Evolutionary conservation across 2,329 filamentous ascomycete genomes (phyloP).

Genomic region (Cercospora canescens): DNA sequence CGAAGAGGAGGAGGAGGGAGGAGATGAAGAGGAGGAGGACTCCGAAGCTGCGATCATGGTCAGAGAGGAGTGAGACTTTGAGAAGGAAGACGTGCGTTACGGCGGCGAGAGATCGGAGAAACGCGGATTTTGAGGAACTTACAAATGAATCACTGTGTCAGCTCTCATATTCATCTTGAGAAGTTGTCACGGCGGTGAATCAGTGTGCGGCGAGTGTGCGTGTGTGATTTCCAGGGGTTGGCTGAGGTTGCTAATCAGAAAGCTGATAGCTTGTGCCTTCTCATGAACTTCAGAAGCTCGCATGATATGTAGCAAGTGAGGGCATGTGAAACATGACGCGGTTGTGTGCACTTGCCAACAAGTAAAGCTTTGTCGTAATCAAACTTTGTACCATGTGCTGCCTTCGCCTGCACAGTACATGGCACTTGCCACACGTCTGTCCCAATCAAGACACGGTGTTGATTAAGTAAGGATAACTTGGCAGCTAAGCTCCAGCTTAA

Average conservation of each 20-base stretch:
- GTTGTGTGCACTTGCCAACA: conserved; percentile 1
- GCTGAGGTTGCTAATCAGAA: not conserved
- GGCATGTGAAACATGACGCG: conserved; percentile 7
- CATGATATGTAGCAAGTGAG: conserved; percentile 4
- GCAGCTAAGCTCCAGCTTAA: not conserved
- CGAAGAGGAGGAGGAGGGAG: conserved; percentile 58
- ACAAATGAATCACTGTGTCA: conserved; percentile 7
- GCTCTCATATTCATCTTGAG: not conserved
- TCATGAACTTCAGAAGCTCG: not conserved
- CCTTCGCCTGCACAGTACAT: not conserved
- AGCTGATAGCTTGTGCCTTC: not conserved
- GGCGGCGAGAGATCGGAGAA: too few species aligned
- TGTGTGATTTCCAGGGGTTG: not conserved
- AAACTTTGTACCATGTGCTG: conserved; percentile 3
- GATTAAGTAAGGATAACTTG: not conserved
- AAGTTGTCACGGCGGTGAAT: not conserved
- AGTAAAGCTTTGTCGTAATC: conserved; percentile 3
- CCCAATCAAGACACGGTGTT: not conserved
- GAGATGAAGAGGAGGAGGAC: conserved; percentile 44
- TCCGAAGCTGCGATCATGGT: conserved; percentile 3
- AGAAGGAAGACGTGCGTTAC: not conserved
- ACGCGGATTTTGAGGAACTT: not conserved
- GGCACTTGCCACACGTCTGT: not conserved
- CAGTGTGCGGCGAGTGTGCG: not conserved
- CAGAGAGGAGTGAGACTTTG: not conserved